Base-by-base conservation (phyloP, 2,329 filamentous ascomycete genomes). In the Chrysosphaeria jannelii region DNA sequence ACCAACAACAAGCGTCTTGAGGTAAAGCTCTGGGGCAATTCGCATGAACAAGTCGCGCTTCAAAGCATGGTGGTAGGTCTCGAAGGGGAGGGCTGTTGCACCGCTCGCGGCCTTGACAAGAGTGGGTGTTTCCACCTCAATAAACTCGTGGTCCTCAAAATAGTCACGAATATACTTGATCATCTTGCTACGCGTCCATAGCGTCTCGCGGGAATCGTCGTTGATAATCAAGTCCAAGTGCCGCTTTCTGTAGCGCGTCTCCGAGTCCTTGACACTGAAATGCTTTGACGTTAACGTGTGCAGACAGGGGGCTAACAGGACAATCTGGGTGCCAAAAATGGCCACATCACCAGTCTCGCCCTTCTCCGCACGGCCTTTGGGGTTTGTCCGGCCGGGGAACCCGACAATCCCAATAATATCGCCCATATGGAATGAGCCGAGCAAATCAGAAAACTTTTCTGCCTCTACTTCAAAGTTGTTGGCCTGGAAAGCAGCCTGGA, bases 201-300 rank as follows among this genome's bases (percentile, higher is more conserved):
- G 72, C 27, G 79, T 70, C 29, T 88, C 60, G 26, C 78, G 64
- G 21, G 71, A 75, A 30, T 57, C 57, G 39, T 89, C 72, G 48
- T 97, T 91, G 69, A 93, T 89, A 47, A 97, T 85, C 35, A 97
- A 53, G 45, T 97, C 85, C 24, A 97, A 63, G 44, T 90, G 89
- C 29, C 81, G 63, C 51, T 90, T 74, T 36, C 88, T 71, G 57
- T 76, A 79, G 29, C 85, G 65, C 46, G 79, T 71, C 47, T 97
- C 85, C 40, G 78, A 63, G 42, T 93, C 79, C 56, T 89, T 81
- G 54, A 93, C 78, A 30, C 81, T 81, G 42, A 76, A 91, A 48
- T 81, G 69, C 45, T 85, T 76, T 30, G 71, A 69, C 27, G 85
- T 85, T 34, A 88, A 57, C 50, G 75, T 68, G 46, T 90, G 79